Evolutionary conservation across 192 early-diverging fungal genomes (phyloP).

Genomic region (Oehlia diaphana): DNA sequence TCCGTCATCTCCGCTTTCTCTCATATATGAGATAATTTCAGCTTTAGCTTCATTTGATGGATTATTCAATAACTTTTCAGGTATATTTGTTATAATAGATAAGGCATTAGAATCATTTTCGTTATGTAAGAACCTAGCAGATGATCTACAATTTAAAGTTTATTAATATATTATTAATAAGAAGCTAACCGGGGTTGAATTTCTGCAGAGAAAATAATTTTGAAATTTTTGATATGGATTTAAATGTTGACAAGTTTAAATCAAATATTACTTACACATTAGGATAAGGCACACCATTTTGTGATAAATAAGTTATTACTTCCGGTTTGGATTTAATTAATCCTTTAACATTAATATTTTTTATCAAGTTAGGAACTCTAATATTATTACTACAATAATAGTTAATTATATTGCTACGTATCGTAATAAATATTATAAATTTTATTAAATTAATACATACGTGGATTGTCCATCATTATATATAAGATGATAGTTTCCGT

Average conservation of each 20-base stretch:
- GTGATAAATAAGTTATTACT: conserved; percentile 13
- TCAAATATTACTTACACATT: not conserved
- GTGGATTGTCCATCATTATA: conserved; percentile 22
- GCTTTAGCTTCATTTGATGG: not conserved
- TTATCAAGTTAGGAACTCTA: conserved; percentile 17
- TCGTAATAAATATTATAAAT: too few species aligned
- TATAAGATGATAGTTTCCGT: conserved; percentile 39
- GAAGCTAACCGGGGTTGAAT: too few species aligned
- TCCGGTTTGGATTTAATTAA: not conserved
- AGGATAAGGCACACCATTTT: not conserved
- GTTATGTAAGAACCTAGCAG: conserved; percentile 6
- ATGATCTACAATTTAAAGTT: not conserved
- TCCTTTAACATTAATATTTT: conserved; percentile 14
- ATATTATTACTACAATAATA: not conserved
- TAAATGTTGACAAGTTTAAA: too few species aligned
- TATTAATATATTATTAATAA: too few species aligned
- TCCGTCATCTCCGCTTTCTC: conserved; percentile 40
- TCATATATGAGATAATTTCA: conserved; percentile 48
- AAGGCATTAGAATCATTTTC: conserved; percentile 6
- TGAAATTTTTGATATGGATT: too few species aligned
- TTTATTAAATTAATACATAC: not conserved
- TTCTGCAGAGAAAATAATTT: too few species aligned
- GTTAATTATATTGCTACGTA: too few species aligned
- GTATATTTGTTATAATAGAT: conserved; percentile 15
- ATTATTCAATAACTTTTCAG: conserved; percentile 5